Conservation (phyloP, 164 flowering plant species). For the Euptelea pleiosperma region DNA sequence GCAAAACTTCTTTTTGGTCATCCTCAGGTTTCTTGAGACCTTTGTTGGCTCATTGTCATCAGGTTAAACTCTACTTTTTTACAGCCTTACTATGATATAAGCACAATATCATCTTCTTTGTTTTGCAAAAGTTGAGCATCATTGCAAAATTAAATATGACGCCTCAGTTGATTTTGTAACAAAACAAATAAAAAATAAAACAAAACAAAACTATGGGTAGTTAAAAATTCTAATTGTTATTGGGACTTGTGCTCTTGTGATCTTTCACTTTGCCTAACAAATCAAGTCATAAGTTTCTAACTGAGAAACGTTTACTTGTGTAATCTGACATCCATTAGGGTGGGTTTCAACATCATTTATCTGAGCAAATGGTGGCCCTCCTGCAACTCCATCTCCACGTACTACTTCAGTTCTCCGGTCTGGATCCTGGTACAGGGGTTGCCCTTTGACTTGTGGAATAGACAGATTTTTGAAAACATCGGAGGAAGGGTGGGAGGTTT, state of each 20-base stretch:
- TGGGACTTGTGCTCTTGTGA: not conserved
- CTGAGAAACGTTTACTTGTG: too few relatives aligned
- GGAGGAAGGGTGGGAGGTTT: too few relatives aligned
- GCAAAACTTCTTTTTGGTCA: slow-evolving; percentile 65
- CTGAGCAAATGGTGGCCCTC: too few relatives aligned
- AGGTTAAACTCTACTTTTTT: slow-evolving; percentile 36
- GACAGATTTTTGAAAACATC: too few relatives aligned
- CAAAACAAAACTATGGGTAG: not conserved
- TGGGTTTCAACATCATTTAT: too few relatives aligned
- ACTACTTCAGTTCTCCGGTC: too few relatives aligned
- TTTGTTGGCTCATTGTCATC: slow-evolving; percentile 96
- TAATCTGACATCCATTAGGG: too few relatives aligned
- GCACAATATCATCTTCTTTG: not conserved
- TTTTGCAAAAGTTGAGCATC: not conserved
- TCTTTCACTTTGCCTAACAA: too few relatives aligned
- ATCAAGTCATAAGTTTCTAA: too few relatives aligned
- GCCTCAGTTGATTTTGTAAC: not conserved
- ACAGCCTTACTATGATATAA: not conserved
- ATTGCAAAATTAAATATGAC: not conserved
- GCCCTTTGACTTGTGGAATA: too few relatives aligned
- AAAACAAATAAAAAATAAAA: not conserved
- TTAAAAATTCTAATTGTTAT: not conserved
- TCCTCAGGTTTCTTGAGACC: slow-evolving; percentile 91
- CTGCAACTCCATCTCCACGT: too few relatives aligned
- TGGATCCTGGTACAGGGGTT: too few relatives aligned